Percentiles rank a stretch among this genome's conserved stretches.
Evolutionary conservation across 805 yeast genomes (phyloP).

Genomic region (Tetrapisispora pingtungensis): DNA sequence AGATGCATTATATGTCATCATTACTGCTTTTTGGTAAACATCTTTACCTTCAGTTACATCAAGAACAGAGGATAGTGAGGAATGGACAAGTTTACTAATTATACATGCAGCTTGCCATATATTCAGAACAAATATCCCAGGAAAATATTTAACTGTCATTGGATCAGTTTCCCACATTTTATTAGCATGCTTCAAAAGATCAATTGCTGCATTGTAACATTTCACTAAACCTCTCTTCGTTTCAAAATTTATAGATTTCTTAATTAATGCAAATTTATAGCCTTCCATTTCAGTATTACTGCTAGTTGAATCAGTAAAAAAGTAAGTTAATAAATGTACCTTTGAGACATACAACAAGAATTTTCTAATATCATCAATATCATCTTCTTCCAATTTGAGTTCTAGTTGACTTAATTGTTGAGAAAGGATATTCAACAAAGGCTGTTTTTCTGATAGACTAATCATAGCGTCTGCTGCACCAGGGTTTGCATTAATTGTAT

Average conservation of each 20-base stretch:
- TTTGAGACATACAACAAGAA: conserved; percentile 64
- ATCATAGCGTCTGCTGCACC: conserved; percentile 56
- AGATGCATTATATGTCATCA: conserved; percentile 66
- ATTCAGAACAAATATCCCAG: conserved; percentile 69
- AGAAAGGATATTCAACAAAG: conserved; percentile 60
- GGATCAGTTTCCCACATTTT: conserved; percentile 49
- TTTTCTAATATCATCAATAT: conserved; percentile 57
- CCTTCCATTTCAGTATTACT: neutral
- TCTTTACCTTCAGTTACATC: conserved; percentile 66
- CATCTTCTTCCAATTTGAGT: conserved; percentile 33
- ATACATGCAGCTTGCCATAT: conserved; percentile 91
- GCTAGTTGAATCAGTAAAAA: conserved; percentile 49
- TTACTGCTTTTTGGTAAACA: conserved; percentile 56
- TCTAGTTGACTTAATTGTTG: conserved; percentile 73
- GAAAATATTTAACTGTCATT: conserved; percentile 63
- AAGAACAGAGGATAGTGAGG: conserved; percentile 54
- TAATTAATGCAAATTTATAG: neutral
- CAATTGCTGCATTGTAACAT: conserved; percentile 70
- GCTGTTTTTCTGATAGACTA: conserved; percentile 60
- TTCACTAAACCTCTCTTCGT: conserved; percentile 63
- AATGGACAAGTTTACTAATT: conserved; percentile 67
- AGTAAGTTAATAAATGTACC: conserved; percentile 73
- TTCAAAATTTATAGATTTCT: conserved; percentile 34
- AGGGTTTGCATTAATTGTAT: conserved; percentile 62
- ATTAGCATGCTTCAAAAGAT: conserved; percentile 57